phyloP scores from a whole-genome alignment of 306 rosid species.

The Heteromeles arbutifolia region DNA sequence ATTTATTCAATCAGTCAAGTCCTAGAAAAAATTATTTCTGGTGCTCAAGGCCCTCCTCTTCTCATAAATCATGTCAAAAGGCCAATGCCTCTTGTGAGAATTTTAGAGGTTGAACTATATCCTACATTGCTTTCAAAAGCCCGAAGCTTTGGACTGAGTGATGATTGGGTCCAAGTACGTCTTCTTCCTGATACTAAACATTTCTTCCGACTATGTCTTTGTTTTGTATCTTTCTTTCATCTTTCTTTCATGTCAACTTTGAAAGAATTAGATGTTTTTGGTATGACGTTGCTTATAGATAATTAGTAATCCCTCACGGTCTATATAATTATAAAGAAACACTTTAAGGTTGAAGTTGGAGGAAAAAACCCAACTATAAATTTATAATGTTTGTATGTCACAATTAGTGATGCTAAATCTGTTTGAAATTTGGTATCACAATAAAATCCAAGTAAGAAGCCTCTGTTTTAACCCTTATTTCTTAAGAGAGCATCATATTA shows the following conservation, averaged over 20 bases:
- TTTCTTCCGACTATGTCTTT: neutral
- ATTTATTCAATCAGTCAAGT: slow-evolving; percentile 81
- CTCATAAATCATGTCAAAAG: slow-evolving; percentile 81
- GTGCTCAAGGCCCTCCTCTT: slow-evolving; percentile 69
- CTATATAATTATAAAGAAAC: no score
- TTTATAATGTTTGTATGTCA: no score
- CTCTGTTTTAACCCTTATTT: neutral
- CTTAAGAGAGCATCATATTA: neutral
- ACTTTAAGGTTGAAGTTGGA: no score
- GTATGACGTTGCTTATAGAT: neutral
- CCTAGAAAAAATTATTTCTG: slow-evolving; percentile 73
- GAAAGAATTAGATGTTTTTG: neutral
- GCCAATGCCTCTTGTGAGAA: slow-evolving; percentile 84
- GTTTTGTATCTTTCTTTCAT: neutral
- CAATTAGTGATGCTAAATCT: no score
- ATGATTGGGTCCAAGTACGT: slow-evolving; percentile 80
- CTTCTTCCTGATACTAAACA: slow-evolving; percentile 14
- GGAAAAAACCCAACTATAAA: no score
- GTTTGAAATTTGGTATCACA: no score
- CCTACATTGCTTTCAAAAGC: slow-evolving; percentile 96
- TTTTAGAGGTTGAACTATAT: slow-evolving; percentile 91
- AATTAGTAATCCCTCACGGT: no score
- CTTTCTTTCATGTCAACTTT: neutral
- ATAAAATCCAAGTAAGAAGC: no score
- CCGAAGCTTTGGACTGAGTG: slow-evolving; percentile 83